Conservation (phyloP, 306 rosid species). For the Cicer arietinum region DNA sequence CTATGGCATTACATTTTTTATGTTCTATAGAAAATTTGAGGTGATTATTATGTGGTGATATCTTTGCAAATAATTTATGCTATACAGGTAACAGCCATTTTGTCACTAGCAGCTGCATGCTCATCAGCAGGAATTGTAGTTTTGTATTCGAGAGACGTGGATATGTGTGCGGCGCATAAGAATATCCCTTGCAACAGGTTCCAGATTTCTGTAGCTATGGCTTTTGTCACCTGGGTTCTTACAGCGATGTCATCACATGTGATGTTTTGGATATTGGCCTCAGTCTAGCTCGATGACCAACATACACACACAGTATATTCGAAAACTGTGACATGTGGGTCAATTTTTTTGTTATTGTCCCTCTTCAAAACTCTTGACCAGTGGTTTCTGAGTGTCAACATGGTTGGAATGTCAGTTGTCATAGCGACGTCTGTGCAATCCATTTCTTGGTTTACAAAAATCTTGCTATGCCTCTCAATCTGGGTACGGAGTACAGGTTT, state of each 20-base stretch:
- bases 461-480: not conserved
- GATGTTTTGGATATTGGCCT: slow-evolving; percentile 89
- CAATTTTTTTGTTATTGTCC: slow-evolving; percentile 18
- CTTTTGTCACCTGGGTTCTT: slow-evolving; percentile 83
- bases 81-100: slow-evolving; percentile 85
- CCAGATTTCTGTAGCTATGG: slow-evolving; percentile 75
- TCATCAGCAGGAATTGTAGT: slow-evolving; percentile 81
- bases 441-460: too few species aligned
- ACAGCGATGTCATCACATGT: slow-evolving; percentile 83
- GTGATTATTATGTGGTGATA: slow-evolving; percentile 6
- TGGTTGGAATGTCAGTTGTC: not conserved
- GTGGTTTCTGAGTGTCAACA: not conserved
- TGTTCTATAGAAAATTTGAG: slow-evolving; percentile 11
- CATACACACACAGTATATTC: slow-evolving; percentile 41
- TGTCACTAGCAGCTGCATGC: slow-evolving; percentile 93
- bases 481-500: slow-evolving; percentile 31
- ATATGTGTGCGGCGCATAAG: slow-evolving; percentile 49
- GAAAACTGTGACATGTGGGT: slow-evolving; percentile 27
- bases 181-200: slow-evolving; percentile 59
- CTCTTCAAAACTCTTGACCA: slow-evolving; percentile 4
- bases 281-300: slow-evolving; percentile 56
- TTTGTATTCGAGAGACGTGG: slow-evolving; percentile 64
- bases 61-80: slow-evolving; percentile 35
- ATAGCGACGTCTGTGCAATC: not conserved
- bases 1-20: not conserved